phyloP scores from a whole-genome alignment of 805 yeast genomes.

The Ogataea degrootiae region DNA sequence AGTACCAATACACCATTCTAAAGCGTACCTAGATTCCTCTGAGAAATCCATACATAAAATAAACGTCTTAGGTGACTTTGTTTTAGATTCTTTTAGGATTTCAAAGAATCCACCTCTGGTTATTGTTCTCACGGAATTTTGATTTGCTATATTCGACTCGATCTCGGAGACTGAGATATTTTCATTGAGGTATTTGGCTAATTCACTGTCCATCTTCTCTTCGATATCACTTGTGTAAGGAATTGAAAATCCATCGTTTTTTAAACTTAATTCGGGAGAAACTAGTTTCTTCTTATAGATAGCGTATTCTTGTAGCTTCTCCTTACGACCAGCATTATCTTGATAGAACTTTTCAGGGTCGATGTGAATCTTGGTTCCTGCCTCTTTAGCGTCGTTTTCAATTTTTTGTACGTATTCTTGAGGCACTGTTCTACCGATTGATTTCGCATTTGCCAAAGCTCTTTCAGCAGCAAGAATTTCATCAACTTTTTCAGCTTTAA shows the following conservation, averaged over 20 bases:
- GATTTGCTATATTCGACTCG: constrained; percentile 46
- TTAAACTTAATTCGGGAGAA: constrained; percentile 43
- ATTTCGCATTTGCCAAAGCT: constrained; percentile 53
- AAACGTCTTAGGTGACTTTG: constrained; percentile 47
- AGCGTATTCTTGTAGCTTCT: constrained; percentile 52
- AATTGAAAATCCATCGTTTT: constrained; percentile 29
- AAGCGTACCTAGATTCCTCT: constrained; percentile 76
- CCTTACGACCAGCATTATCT: constrained; percentile 42
- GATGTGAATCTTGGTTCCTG: constrained; percentile 40
- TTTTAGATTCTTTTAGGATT: constrained; percentile 23
- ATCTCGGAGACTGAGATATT: constrained; percentile 51
- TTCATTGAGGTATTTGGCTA: constrained; percentile 50
- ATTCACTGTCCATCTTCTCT: constrained; percentile 56
- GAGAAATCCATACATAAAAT: constrained; percentile 78
- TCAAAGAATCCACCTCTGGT: constrained; percentile 65
- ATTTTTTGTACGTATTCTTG: constrained; percentile 26
- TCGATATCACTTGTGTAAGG: constrained; percentile 69
- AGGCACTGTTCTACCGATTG: constrained; percentile 33
- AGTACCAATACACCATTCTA: constrained; percentile 86
- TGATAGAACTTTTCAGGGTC: constrained; percentile 45
- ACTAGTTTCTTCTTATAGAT: constrained; percentile 55
- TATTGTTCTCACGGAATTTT: constrained; percentile 63
- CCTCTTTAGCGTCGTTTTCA: constrained; percentile 28
- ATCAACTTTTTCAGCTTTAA: constrained; percentile 47
- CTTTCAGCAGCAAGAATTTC: constrained; percentile 55